phyloP scores from a whole-genome alignment of 176 grass and related monocot genomes.

The Pontederia paniculata region DNA sequence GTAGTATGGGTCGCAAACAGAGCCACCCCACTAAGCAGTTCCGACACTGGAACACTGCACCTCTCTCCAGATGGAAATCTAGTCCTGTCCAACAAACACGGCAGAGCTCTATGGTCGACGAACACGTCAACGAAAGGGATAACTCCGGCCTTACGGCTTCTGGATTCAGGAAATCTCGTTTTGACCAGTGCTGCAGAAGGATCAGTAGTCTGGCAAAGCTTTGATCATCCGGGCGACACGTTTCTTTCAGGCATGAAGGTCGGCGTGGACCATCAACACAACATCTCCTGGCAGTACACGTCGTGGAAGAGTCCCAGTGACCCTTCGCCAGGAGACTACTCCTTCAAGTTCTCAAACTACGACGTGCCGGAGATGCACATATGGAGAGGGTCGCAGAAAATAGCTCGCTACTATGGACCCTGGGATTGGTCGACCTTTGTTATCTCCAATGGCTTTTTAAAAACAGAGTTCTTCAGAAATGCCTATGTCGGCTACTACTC shows the following conservation, averaged over 20 bases:
- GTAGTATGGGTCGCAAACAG: no score
- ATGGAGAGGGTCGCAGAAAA: background rate
- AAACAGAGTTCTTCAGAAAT: no score
- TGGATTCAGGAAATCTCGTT: background rate
- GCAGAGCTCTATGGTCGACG: no score
- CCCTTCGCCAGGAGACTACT: background rate
- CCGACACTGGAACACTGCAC: no score
- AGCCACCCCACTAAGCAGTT: no score
- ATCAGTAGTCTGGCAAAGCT: background rate
- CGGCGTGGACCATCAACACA: background rate
- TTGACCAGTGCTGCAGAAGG: background rate
- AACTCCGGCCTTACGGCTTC: no score
- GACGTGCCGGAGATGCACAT: background rate
- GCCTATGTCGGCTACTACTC: no score
- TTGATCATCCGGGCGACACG: background rate
- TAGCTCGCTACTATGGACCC: background rate
- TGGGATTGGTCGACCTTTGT: no score
- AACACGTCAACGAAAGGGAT: no score
- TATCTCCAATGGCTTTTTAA: no score
- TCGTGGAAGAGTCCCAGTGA: background rate
- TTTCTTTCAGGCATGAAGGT: background rate
- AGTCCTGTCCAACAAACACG: no score
- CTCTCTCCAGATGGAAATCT: no score
- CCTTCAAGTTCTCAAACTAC: background rate
- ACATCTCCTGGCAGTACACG: background rate